Evolutionary conservation across 73 alveolate species (phyloP), one percentile per base, ranked within the genome.

Genomic region (Stentor roeselii): DNA sequence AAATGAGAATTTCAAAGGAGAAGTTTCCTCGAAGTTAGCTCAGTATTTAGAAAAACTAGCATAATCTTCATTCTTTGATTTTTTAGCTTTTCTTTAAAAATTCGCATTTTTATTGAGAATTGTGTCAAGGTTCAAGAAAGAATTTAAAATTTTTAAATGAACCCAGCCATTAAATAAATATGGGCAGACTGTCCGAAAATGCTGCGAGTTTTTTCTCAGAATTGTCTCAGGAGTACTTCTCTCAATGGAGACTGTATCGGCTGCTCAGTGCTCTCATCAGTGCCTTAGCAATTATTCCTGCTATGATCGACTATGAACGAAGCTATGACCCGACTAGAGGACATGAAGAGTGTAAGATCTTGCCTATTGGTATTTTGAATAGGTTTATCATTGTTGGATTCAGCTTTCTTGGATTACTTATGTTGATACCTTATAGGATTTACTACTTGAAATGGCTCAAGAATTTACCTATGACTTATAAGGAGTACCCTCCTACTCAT

Each of bases 261-360:
- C 37, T 67, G 2, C 41, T 21, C 41, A 21, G 41, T 67, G 80
- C 80, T 27, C 27, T 2, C 21, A 21, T 67, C 41, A 11, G 41
- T 2, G 80, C 80, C 11, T 21, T 67, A 21, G n/a, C 80, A 67
- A 32, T 67, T 30, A 1, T 67, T 67, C 80, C 80, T 27, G 80
- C 80, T 21, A 40, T 36, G 0, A 67, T 32, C 11, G 80, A 67
- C 34, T 67, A 67, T 2, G 80, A 67, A 34, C n/a, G 21, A 32
- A 67, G 80, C 27, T 67, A 27, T 67, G 21, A 36, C 34, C 67
- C 30, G 6, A 6, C 67, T 50, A 50, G 6, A 50, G 21, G 67
- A 50, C 6, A 50, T 21, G 67, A 50, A 50, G 21, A 11, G 21
- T 50, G 67, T 50, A 21, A 50, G 67, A 6, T 11, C 6, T 11